Conservation (phyloP, 2,329 filamentous ascomycete species). For the Lithohypha guttulata region DNA sequence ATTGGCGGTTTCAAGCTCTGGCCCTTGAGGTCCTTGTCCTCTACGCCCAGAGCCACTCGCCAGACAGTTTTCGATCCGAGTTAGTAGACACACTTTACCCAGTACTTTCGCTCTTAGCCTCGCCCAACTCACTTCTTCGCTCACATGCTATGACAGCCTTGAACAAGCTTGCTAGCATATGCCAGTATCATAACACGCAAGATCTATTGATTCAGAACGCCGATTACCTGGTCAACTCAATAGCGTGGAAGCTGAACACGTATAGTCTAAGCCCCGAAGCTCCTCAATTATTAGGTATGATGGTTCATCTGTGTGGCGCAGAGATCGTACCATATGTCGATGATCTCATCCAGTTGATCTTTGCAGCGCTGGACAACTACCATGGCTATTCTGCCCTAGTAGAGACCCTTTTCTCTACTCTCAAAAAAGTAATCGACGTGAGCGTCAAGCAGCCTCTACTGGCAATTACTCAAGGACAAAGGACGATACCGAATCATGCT, state of each 20-base stretch:
- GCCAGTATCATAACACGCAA: constrained; percentile 62
- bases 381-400: constrained; percentile 85
- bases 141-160: constrained; percentile 73
- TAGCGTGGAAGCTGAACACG: constrained; percentile 78
- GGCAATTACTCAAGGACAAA: constrained; percentile 29
- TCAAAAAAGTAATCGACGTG: constrained; percentile 75
- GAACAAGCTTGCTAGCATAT: constrained; percentile 65
- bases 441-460: constrained; percentile 51
- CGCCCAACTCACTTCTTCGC: constrained; percentile 55
- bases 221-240: constrained; percentile 91
- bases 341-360: constrained; percentile 82
- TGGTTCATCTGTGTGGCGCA: constrained; percentile 78
- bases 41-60: constrained; percentile 55
- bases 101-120: constrained; percentile 77
- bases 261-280: constrained; percentile 87
- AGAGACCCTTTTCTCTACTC: constrained; percentile 70
- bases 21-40: constrained; percentile 72
- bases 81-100: constrained; percentile 88
- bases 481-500: constrained; percentile 22
- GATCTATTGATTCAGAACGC: constrained; percentile 80
- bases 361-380: constrained; percentile 85
- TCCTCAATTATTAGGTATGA: constrained; percentile 84
- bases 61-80: constrained; percentile 62
- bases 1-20: constrained; percentile 68
- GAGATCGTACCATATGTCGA: constrained; percentile 77